These are phyloP conservation scores for Basidiobolus meristosporus DNA, from an alignment of 371 early-diverging fungal genomes.

Conservation along the genomic window DNA sequence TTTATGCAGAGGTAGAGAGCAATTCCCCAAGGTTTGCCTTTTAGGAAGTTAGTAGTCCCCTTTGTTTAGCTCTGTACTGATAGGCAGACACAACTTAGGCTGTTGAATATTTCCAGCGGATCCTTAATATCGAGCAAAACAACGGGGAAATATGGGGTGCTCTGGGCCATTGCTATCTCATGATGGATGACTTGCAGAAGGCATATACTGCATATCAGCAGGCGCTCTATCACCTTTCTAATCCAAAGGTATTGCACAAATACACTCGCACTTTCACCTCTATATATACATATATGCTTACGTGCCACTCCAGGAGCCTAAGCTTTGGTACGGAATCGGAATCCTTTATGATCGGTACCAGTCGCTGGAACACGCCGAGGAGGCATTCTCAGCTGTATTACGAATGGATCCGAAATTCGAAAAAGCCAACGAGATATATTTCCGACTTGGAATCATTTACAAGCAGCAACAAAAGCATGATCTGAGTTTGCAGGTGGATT, in stretches of 20 bases:
- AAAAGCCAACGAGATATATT: constrained; percentile 93
- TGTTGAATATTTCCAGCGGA: constrained; percentile 72
- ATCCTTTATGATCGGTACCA: constrained; percentile 94
- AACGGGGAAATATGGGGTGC: constrained; percentile 90
- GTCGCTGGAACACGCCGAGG: constrained; percentile 90
- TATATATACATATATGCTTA: neutral
- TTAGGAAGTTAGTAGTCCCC: too few species aligned
- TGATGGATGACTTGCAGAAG: constrained; percentile 83
- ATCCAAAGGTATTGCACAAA: constrained; percentile 49
- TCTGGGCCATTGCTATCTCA: constrained; percentile 80
- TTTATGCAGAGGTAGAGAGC: constrained; percentile 44
- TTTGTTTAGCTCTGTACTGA: too few species aligned
- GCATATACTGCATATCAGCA: constrained; percentile 89
- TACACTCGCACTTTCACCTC: neutral
- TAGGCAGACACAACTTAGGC: too few species aligned
- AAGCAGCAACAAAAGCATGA: constrained; percentile 86
- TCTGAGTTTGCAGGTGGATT: constrained; percentile 51
- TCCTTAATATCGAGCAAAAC: constrained; percentile 50
- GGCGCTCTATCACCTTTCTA: constrained; percentile 69
- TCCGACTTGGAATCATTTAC: constrained; percentile 91
- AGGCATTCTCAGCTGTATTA: constrained; percentile 85
- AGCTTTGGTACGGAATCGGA: constrained; percentile 97
- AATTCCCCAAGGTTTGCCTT: constrained; percentile 9
- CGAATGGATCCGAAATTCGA: constrained; percentile 79
- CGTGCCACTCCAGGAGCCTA: constrained; percentile 52